phyloP scores from a whole-genome alignment of 208 protist genomes.

The Angomonas ambiguus region DNA sequence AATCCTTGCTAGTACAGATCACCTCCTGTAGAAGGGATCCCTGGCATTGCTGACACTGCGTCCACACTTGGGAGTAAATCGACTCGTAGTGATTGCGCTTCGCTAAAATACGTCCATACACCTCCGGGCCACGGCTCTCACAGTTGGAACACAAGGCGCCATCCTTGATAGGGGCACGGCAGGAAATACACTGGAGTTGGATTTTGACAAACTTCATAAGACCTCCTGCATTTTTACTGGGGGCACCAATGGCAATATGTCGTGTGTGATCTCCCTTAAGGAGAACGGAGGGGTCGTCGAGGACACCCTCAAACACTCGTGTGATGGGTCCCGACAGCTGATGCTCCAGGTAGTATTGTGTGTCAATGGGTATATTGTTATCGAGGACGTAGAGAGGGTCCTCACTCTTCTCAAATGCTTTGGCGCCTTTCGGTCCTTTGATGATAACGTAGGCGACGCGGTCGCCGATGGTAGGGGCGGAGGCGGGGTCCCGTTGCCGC shows the following conservation, averaged over 20 bases:
- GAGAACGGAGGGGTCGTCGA: slow-evolving; percentile 89
- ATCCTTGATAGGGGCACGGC: slow-evolving; percentile 77
- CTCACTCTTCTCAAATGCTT: slow-evolving; percentile 99
- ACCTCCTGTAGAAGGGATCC: slow-evolving; percentile 97
- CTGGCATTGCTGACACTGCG: slow-evolving; percentile 99
- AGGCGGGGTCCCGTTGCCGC: slow-evolving; percentile 77
- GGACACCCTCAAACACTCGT: slow-evolving; percentile 95
- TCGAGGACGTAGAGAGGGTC: slow-evolving; percentile 98
- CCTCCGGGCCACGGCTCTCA: slow-evolving; percentile 74
- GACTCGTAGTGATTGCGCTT: slow-evolving; percentile 94
- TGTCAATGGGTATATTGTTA: slow-evolving; percentile 88
- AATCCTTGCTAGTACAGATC: slow-evolving; percentile 95
- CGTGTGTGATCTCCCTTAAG: slow-evolving; percentile 97
- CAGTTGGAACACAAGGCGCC: slow-evolving; percentile 93
- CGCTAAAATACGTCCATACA: slow-evolving; percentile 92
- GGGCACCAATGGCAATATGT: slow-evolving; percentile 91
- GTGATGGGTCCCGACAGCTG: slow-evolving; percentile 77
- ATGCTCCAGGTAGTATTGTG: slow-evolving; percentile 88
- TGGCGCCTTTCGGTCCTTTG: slow-evolving; percentile 74
- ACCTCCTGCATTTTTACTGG: slow-evolving; percentile 90
- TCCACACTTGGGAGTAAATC: slow-evolving; percentile 97
- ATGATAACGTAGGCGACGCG: slow-evolving; percentile 85
- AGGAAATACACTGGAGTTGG: slow-evolving; percentile 95
- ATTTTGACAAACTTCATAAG: slow-evolving; percentile 97
- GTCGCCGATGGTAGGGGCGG: slow-evolving; percentile 78